Evolutionary conservation across 1,284 basidiomycete species (phyloP).

Genomic region (Leccinum pachyderme): DNA sequence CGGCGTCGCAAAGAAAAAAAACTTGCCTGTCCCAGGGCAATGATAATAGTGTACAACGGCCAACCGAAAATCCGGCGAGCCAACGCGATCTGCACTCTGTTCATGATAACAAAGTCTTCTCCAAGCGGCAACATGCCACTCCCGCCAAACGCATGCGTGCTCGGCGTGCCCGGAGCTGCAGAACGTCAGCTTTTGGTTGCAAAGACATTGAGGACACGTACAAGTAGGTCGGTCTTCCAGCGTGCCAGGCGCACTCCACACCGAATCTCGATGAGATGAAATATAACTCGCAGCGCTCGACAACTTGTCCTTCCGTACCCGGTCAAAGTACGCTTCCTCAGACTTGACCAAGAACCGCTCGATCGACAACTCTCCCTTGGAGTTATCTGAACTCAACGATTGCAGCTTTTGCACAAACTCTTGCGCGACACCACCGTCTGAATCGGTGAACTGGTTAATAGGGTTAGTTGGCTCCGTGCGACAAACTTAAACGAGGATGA

Average conservation of each 20-base stretch:
- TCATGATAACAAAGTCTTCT: slow-evolving; percentile 67
- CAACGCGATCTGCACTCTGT: slow-evolving; percentile 77
- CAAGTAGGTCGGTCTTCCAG: slow-evolving; percentile 60
- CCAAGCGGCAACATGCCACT: slow-evolving; percentile 58
- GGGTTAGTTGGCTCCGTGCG: background rate
- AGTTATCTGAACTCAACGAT: slow-evolving; percentile 78
- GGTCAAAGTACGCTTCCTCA: slow-evolving; percentile 90
- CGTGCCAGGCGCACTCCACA: slow-evolving; percentile 70
- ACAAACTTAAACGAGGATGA: background rate
- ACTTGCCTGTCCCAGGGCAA: slow-evolving; percentile 77
- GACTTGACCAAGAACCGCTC: slow-evolving; percentile 88
- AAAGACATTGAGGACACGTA: slow-evolving; percentile 38
- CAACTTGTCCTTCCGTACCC: slow-evolving; percentile 84
- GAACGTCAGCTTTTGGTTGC: background rate
- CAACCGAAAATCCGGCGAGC: slow-evolving; percentile 75
- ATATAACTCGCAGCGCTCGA: slow-evolving; percentile 72
- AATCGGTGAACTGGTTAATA: slow-evolving; percentile 75
- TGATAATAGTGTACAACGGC: slow-evolving; percentile 88
- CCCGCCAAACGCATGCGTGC: slow-evolving; percentile 50
- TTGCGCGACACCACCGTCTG: slow-evolving; percentile 86
- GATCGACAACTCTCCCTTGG: slow-evolving; percentile 87
- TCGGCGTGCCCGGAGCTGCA: slow-evolving; percentile 50
- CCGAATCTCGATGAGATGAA: slow-evolving; percentile 79
- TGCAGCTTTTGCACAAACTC: slow-evolving; percentile 87
- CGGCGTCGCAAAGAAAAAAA: background rate